Evolutionary conservation across 805 yeast genomes (phyloP).

Genomic region (Sugiyamaella floridensis): DNA sequence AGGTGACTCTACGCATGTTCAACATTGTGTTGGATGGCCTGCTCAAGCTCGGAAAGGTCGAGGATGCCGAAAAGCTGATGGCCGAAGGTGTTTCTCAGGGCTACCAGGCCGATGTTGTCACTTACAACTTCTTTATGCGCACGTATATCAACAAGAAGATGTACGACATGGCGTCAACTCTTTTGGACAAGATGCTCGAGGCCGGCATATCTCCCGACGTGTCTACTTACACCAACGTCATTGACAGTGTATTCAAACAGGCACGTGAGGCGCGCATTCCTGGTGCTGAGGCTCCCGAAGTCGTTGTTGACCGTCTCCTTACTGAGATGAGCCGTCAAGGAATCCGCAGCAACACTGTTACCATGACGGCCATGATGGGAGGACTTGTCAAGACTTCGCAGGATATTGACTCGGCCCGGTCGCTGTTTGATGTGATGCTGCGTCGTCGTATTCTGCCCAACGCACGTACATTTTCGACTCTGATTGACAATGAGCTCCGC

Average conservation of each 20-base stretch:
- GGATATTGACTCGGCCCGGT: conserved; percentile 46
- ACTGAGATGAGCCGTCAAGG: conserved; percentile 36
- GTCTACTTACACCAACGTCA: conserved; percentile 54
- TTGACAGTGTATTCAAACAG: conserved; percentile 47
- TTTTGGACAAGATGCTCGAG: conserved; percentile 41
- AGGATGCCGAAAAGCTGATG: conserved; percentile 41
- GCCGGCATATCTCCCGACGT: conserved; percentile 46
- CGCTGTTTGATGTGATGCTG: conserved; percentile 40
- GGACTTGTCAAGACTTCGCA: conserved; percentile 45
- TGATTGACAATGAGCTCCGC: conserved; percentile 27
- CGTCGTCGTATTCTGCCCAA: conserved; percentile 25
- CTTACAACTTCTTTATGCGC: conserved; percentile 48
- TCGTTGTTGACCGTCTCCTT: conserved; percentile 34
- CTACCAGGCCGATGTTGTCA: conserved; percentile 40
- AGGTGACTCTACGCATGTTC: conserved; percentile 31
- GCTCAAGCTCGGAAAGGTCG: conserved; percentile 34
- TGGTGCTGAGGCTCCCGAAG: conserved; percentile 19
- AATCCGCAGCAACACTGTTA: conserved; percentile 38
- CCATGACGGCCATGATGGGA: conserved; percentile 47
- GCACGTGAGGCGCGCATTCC: conserved; percentile 38
- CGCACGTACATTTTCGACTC: conserved; percentile 25
- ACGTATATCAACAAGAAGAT: conserved; percentile 37
- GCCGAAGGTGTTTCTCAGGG: conserved; percentile 29
- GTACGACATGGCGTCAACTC: conserved; percentile 41
- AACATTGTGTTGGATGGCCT: conserved; percentile 44